Percentiles rank a stretch among this genome's conserved stretches.
Conservation (phyloP, 176 grass and related monocot genomes). For the Guadua angustifolia region DNA sequence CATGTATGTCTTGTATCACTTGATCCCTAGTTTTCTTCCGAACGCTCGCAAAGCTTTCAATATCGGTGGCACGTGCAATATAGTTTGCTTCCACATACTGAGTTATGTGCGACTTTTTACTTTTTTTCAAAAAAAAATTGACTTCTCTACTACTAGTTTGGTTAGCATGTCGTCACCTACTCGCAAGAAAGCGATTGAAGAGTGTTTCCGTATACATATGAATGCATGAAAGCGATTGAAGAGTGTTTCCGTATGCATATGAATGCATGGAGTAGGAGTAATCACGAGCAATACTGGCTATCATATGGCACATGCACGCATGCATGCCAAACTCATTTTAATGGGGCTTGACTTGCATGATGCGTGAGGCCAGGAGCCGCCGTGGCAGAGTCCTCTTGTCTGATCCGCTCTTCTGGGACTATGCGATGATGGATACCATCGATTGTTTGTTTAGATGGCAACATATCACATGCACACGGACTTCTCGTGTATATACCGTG, state of each 20-base stretch:
- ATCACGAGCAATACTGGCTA: not conserved
- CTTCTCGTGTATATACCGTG: too few species aligned
- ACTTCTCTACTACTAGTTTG: not conserved
- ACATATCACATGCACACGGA: too few species aligned
- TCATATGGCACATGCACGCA: constrained; percentile 46
- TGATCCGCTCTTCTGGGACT: not conserved
- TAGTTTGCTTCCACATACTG: not conserved
- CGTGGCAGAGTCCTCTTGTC: not conserved
- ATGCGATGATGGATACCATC: not conserved
- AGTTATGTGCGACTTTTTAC: not conserved
- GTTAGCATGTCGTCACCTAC: not conserved
- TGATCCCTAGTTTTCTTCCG: not conserved
- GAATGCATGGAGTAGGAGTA: not conserved
- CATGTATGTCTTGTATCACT: too few species aligned
- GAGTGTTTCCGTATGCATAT: not conserved
- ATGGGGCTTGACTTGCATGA: constrained; percentile 22
- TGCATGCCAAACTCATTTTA: constrained; percentile 23
- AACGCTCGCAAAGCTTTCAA: not conserved
- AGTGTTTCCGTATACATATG: not conserved
- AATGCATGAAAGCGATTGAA: not conserved
- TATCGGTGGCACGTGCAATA: not conserved
- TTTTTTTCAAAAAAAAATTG: too few species aligned
- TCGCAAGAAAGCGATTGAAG: not conserved
- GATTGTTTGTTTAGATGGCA: not conserved
- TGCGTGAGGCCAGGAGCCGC: not conserved